Percentiles rank a stretch among this genome's conserved stretches.
Evolutionary conservation across 2,329 filamentous ascomycete genomes (phyloP).

Genomic region (Neonectria neomacrospora): DNA sequence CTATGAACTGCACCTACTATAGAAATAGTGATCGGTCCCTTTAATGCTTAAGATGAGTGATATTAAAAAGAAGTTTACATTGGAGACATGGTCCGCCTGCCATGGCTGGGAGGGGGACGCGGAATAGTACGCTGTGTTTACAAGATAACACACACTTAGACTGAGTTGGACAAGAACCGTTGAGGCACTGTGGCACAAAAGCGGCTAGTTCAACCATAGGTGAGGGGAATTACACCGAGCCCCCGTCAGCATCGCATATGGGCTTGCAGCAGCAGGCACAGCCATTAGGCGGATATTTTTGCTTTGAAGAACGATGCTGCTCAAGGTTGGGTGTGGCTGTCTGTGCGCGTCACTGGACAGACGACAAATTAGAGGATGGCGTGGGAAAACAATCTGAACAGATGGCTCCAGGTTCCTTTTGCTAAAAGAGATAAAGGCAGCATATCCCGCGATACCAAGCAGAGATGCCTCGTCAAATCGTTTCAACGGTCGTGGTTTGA

Average conservation of each 20-base stretch:
- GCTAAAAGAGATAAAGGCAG: not conserved
- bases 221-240: not conserved
- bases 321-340: not conserved
- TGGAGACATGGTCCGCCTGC: not conserved
- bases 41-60: too few species aligned
- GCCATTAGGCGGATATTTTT: constrained; percentile 1
- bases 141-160: not conserved
- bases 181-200: not conserved
- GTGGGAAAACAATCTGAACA: not conserved
- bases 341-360: not conserved
- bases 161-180: not conserved
- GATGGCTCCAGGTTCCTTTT: not conserved
- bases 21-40: too few species aligned
- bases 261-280: not conserved
- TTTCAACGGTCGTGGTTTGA: not conserved
- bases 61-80: too few species aligned
- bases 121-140: constrained; percentile 3
- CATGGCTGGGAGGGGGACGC: not conserved
- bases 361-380: not conserved
- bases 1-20: too few species aligned
- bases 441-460: not conserved
- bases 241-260: not conserved
- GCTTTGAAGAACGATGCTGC: not conserved
- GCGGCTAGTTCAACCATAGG: not conserved
- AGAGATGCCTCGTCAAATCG: not conserved